phyloP scores from a whole-genome alignment of 495 filamentous ascomycete species.

The Friedmanniomyces simplex region DNA sequence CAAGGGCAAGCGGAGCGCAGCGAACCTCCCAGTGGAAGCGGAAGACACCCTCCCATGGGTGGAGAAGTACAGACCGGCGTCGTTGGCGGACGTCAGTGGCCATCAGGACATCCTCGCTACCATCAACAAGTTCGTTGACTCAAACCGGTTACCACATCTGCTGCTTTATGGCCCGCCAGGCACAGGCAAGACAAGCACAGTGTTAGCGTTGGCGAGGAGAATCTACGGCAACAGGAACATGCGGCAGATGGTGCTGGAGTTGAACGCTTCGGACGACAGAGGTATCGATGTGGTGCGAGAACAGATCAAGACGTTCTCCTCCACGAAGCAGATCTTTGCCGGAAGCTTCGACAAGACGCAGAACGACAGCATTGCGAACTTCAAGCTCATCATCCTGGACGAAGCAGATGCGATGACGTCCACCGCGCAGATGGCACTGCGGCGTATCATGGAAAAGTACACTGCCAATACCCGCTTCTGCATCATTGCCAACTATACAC shows the following conservation, averaged over 20 bases:
- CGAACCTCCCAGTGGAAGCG: slow-evolving; percentile 86
- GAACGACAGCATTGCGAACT: slow-evolving; percentile 51
- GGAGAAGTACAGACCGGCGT: slow-evolving; percentile 92
- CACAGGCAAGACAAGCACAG: slow-evolving; percentile 40
- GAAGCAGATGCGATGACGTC: slow-evolving; percentile 98
- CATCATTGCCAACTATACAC: slow-evolving; percentile 98
- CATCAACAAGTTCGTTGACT: slow-evolving; percentile 91
- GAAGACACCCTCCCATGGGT: slow-evolving; percentile 96
- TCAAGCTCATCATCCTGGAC: slow-evolving; percentile 95
- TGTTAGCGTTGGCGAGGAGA: slow-evolving; percentile 67
- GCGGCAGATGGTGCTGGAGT: slow-evolving; percentile 94
- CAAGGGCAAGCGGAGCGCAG: slow-evolving; percentile 83
- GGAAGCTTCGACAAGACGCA: slow-evolving; percentile 34
- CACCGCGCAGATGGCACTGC: slow-evolving; percentile 91
- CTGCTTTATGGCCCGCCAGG: slow-evolving; percentile 55
- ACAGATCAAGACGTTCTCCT: slow-evolving; percentile 98
- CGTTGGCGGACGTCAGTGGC: slow-evolving; percentile 86
- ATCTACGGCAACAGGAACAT: slow-evolving; percentile 91
- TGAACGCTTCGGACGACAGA: slow-evolving; percentile 93
- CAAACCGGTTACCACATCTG: slow-evolving; percentile 89
- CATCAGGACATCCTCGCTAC: slow-evolving; percentile 95
- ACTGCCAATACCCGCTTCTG: slow-evolving; percentile 97
- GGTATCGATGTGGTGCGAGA: slow-evolving; percentile 98
- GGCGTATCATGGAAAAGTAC: slow-evolving; percentile 98
- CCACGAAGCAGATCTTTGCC: slow-evolving; percentile 58